Conservation (phyloP, 805 yeast species). For the Danielia reshetovae region DNA sequence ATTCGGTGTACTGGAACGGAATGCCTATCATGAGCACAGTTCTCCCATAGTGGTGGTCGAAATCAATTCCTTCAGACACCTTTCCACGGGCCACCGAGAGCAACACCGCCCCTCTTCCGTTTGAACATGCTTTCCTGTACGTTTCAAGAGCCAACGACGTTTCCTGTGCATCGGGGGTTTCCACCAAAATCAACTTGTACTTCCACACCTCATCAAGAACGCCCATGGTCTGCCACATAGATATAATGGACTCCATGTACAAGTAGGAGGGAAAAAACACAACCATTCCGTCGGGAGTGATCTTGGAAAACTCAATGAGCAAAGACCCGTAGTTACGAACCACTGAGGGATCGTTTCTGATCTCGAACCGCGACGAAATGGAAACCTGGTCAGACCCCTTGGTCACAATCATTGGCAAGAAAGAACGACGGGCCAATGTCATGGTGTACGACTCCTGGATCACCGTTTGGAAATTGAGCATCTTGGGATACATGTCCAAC, state of each 20-base stretch:
- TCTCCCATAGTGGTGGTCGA: constrained; percentile 96
- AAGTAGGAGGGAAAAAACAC: constrained; percentile 96
- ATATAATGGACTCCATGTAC: constrained; percentile 96
- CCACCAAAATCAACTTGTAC: constrained; percentile 89
- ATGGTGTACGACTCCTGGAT: constrained; percentile 92
- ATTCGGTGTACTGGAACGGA: constrained; percentile 98
- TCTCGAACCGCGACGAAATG: constrained; percentile 92
- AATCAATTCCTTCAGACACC: constrained; percentile 98
- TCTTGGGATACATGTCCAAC: constrained; percentile 95
- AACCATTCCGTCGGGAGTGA: constrained; percentile 97
- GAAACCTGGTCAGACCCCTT: constrained; percentile 98
- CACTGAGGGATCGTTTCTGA: constrained; percentile 95
- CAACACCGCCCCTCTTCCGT: constrained; percentile 96
- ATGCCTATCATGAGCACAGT: constrained; percentile 98
- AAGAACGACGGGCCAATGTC: constrained; percentile 90
- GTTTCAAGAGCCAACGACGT: constrained; percentile 94
- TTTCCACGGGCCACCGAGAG: constrained; percentile 98
- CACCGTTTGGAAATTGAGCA: constrained; percentile 91
- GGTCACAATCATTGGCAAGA: constrained; percentile 92
- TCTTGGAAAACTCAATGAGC: constrained; percentile 86
- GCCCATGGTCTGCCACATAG: constrained; percentile 99
- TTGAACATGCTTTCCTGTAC: constrained; percentile 91
- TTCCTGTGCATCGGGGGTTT: constrained; percentile 99
- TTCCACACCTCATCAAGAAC: constrained; percentile 98
- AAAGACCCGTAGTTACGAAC: constrained; percentile 95